Conservation (phyloP, 2,329 filamentous ascomycete species). For the Amylocarpus encephaloides region DNA sequence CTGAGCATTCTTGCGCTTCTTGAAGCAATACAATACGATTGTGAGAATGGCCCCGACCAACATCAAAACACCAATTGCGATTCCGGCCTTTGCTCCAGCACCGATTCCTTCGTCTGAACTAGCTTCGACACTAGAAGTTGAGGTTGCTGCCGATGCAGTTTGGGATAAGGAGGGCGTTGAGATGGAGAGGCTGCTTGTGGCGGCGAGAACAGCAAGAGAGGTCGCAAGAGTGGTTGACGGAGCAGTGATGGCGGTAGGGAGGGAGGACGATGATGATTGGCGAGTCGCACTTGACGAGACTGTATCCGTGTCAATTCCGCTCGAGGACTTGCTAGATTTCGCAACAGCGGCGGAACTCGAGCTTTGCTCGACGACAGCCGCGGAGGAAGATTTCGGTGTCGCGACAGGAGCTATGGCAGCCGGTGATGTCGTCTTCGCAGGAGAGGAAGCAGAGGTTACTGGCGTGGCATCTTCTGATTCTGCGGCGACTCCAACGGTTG, state of each 20-base stretch:
- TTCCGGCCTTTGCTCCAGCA: constrained; percentile 60
- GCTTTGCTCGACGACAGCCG: neutral
- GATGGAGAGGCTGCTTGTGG: constrained; percentile 3
- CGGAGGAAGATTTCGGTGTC: constrained; percentile 6
- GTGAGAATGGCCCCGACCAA: constrained; percentile 60
- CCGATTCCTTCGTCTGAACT: constrained; percentile 26
- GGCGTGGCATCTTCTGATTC: neutral
- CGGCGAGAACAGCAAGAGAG: constrained; percentile 1
- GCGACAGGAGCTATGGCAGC: neutral
- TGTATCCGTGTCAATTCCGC: neutral
- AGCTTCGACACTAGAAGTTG: constrained; percentile 8
- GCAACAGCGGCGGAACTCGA: neutral
- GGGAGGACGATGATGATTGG: constrained; percentile 1
- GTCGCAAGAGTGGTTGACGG: constrained; percentile 14
- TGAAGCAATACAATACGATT: constrained; percentile 66
- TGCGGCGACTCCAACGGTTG: constrained; percentile 30
- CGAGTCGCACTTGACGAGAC: neutral
- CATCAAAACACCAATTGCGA: constrained; percentile 75
- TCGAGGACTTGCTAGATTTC: neutral
- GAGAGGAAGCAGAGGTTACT: neutral
- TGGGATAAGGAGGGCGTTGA: constrained; percentile 4
- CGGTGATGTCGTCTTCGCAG: neutral
- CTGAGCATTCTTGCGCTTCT: constrained; percentile 67
- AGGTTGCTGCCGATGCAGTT: constrained; percentile 6
- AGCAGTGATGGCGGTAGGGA: constrained; percentile 16